Evolutionary conservation across 257 asterid genomes (phyloP), one percentile per base, ranked within the genome.

Genomic region (Cruciata laevipes): DNA sequence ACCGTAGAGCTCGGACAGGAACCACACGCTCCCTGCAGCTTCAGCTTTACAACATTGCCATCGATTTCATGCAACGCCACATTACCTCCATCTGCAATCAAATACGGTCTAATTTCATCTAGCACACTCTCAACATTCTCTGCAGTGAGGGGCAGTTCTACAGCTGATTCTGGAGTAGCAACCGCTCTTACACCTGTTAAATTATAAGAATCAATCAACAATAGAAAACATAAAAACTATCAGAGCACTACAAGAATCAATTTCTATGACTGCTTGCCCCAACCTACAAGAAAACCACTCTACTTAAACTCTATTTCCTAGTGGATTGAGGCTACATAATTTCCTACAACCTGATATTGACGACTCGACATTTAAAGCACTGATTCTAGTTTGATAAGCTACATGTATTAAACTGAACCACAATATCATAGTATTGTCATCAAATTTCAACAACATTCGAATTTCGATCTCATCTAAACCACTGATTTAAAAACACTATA

Each of bases 1-100:
- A 73, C 71, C 49, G 77, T 83, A 65, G 99, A 67, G 75, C 99
- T 94, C 13, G 99, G 99, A 69, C 99, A 90, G 35, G 99, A 94
- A 62, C 99, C 99, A 79, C 99, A 94, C 1, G 99, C 99, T 74
- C 99, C 99, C 78, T 90, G 96, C 65, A 94, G 73, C 77, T 88
- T 94, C 79, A 94, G 70, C 80, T 80, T 90, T 30, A 94, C 96
- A 11, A 90, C 84, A 80, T 88, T 87, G 68, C 99, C 97, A 72
- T 90, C 99, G 66, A 94, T 94, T 76, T 94, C 95, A 52, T 94
- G 96, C 73, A 94, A 75, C 17, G 87, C 96, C 68, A 94, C 99
- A 70, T 94, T 94, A 52, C 99, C 99, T 73, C 99, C 99, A 75
- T 94, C 99, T 47, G 97, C 79, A 65, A 94, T 90, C 62, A 90